phyloP scores from a whole-genome alignment of 2,329 filamentous ascomycete species.

The Colletotrichum sp. region DNA sequence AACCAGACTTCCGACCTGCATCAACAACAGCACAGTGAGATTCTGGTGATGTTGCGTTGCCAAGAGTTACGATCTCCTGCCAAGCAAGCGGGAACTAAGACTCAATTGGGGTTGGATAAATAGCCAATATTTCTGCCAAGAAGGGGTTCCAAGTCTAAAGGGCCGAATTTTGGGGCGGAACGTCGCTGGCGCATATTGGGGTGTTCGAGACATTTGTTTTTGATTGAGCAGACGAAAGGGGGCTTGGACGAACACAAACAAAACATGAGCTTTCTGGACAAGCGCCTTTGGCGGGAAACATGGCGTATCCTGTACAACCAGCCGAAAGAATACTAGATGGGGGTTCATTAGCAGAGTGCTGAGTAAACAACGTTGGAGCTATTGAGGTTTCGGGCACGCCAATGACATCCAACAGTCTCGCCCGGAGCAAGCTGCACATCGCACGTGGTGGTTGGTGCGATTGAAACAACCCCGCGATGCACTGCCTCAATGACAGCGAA shows the following conservation, averaged over 20 bases:
- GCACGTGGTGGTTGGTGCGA: conserved; percentile 5
- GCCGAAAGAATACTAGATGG: neutral
- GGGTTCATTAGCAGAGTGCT: neutral
- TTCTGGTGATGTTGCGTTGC: neutral
- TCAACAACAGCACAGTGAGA: neutral
- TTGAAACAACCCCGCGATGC: neutral
- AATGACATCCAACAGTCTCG: neutral
- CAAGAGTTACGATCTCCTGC: conserved; percentile 9
- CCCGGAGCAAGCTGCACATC: neutral
- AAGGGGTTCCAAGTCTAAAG: neutral
- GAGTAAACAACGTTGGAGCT: neutral
- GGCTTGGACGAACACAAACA: neutral
- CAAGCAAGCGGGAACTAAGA: conserved; percentile 18
- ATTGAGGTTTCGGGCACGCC: neutral
- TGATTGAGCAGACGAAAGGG: neutral
- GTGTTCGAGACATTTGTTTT: neutral
- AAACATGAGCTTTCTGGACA: neutral
- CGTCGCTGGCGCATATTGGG: neutral
- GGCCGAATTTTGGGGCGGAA: neutral
- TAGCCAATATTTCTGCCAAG: conserved; percentile 6
- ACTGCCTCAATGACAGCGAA: neutral
- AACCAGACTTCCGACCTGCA: neutral
- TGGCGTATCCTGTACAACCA: neutral
- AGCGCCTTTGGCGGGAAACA: neutral
- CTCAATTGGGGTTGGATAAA: neutral